Base-by-base conservation (phyloP, 345 rosid genomes). In the Euphorbia lathyris region DNA sequence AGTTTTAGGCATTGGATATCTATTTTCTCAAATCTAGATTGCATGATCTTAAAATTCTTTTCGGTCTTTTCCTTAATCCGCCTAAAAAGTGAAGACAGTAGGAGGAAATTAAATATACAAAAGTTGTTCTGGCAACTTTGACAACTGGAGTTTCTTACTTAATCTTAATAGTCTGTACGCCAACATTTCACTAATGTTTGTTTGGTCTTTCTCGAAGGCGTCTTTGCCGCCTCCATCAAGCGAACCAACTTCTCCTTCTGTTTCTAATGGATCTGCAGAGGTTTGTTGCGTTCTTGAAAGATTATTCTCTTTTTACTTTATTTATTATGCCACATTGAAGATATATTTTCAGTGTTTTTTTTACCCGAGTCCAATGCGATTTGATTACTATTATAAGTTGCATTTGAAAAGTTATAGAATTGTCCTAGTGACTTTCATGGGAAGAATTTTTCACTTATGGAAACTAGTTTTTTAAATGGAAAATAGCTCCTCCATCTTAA, bases 161-260 rank as follows among this genome's bases (percentile, higher is more conserved):
- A 59, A 34, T 71, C 55, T 58, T 23, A 47, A 19, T 68, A 23
- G 47, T 52, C 50, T 47, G 51, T 16, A 45, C 62, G 25, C 45
- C 4, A 11, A 13, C 2, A 45, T 45, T 45, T 72, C 58, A 77
- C 60, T 65, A 23, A 38, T 38, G 48, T 74, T 52, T 66, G 65
- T 67, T 55, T 70, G 20, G 73, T 66, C 40, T 69, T 65, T 14
- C 29, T 71, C 87, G 91, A 57, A 78, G 52, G 76, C 51, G 48
- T 79, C 91, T 51, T 79, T 86, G 77, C 88, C 86, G 50, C 82
- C 87, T 59, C 73, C 81, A 66, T 83, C 81, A 12, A 68, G 55
- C 19, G 88, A 79, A 74, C 63, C 77, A 36, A 77, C 84, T 36
- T 66, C 77, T 17, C 79, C 84, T 0, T 63, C 83, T 47, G 69